These are phyloP conservation scores for Nemania diffusa DNA, from an alignment of 2,329 filamentous ascomycete genomes.

Conservation along the genomic window DNA sequence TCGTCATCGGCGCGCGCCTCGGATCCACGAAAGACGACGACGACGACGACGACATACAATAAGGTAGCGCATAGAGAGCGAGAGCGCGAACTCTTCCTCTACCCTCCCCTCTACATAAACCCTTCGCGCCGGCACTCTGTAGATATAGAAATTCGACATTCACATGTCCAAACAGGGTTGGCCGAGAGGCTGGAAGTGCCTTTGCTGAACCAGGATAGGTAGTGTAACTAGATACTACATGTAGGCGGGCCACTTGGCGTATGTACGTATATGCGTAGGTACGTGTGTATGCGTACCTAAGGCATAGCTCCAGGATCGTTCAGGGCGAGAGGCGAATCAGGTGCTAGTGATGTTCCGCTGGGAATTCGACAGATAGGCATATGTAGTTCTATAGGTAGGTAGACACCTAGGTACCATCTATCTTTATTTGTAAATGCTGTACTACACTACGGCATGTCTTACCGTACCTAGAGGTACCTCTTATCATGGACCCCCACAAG, in stretches of 20 bases:
- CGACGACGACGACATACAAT: no score
- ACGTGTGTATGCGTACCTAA: no score
- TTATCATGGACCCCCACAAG: constrained; percentile 34
- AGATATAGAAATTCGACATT: constrained; percentile 3
- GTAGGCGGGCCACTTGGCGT: neutral
- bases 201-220: no score
- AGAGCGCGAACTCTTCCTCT: no score
- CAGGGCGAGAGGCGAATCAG: neutral
- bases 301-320: neutral
- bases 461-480: constrained; percentile 16
- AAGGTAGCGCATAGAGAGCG: no score
- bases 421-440: constrained; percentile 18
- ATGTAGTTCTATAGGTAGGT: no score
- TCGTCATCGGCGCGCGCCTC: no score
- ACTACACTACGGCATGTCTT: neutral
- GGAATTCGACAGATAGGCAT: neutral
- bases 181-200: constrained; percentile 4
- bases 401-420: neutral
- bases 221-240: no score
- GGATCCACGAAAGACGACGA: no score
- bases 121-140: no score
- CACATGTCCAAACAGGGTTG: constrained; percentile 11
- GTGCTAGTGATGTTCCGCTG: neutral
- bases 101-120: no score
- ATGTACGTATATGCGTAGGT: no score